Evolutionary conservation across 2,329 filamentous ascomycete genomes (phyloP), one percentile per base, ranked within the genome.

Genomic region (Neofusicoccum kwambonambiense): DNA sequence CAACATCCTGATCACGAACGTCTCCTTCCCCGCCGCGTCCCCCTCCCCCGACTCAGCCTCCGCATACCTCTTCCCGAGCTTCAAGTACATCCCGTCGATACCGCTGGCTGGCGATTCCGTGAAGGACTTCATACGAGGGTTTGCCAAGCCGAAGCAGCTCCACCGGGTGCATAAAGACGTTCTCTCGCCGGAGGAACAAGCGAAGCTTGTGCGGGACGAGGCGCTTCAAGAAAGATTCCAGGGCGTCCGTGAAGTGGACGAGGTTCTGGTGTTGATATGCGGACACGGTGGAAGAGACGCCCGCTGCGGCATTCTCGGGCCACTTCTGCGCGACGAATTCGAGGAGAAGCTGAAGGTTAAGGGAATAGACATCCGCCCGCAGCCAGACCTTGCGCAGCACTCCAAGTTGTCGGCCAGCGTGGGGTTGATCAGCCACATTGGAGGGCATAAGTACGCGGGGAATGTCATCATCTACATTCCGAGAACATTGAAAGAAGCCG

Each of bases 391-490:
- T 82, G 8, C 69, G 15, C 50, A 35, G 19, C 51, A 58, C 35
- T 31, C 31, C 5, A 50, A 19, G 15, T 34, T 51, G 34, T 65
- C 54, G 31, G 90, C 87, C 1, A 80, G 88, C 54, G 84, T 93
- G 0, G 91, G 86, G 0, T 72, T 89, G 63, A 90, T 93, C 64
- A 92, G 89, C 67, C 92, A 96, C 71, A 88, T 96, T 62, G 91
- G 91, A 0, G 92, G 92, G 0, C 92, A 96, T 77, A 93, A 93
- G 75, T 94, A 89, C 74, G 92, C 92, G 0, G 92, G 92, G 1
- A 96, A 96, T 75, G 86, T 94, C 41, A 92, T 95, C 54, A 78
- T 95, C 1, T 95, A 95, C 71, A 75, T 95, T 4, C 91, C 92
- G 4, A 89, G 88, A 0, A 72, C 72, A 2, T 71, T 65, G 15